A percentile compares a stretch with the other conserved stretches of the same genome.
Conservation (phyloP, 345 rosid species). For the Adansonia digitata region DNA sequence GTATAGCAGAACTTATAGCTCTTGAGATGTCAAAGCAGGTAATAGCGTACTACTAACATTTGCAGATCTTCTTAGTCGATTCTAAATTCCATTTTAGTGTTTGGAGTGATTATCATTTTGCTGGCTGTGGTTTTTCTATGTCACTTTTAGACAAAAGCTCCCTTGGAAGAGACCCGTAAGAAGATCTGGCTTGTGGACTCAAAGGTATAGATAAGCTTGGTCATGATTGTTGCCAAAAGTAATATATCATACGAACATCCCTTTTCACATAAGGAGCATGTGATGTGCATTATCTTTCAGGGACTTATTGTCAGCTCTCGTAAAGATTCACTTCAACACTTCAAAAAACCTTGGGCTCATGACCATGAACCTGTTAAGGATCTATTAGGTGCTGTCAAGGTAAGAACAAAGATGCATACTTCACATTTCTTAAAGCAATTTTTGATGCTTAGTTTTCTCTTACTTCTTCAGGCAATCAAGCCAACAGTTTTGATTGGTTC, state of each 20-base stretch:
- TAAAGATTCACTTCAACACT: constrained; percentile 77
- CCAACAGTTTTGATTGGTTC: constrained; percentile 88
- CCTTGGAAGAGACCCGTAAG: constrained; percentile 81
- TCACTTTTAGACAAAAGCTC: constrained; percentile 49
- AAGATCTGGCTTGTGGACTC: constrained; percentile 97
- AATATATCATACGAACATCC: background rate
- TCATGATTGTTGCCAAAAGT: background rate
- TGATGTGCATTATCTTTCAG: constrained; percentile 30
- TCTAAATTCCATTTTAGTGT: background rate
- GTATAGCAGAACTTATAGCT: constrained; percentile 94
- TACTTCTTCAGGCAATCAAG: constrained; percentile 57
- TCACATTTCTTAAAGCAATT: background rate
- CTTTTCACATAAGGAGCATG: background rate
- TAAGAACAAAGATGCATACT: constrained; percentile 8
- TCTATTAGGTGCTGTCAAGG: constrained; percentile 80
- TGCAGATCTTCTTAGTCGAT: background rate
- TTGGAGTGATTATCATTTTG: background rate
- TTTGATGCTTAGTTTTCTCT: background rate
- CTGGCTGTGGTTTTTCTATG: background rate
- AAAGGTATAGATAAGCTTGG: constrained; percentile 43
- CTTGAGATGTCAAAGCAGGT: constrained; percentile 93
- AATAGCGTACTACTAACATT: background rate
- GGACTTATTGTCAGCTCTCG: constrained; percentile 85
- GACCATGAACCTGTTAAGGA: constrained; percentile 70
- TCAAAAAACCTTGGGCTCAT: constrained; percentile 99